Percentiles rank a stretch among this genome's conserved stretches.
Evolutionary conservation across 2,329 filamentous ascomycete species (phyloP).

Genomic region (Bretziella fagacearum): DNA sequence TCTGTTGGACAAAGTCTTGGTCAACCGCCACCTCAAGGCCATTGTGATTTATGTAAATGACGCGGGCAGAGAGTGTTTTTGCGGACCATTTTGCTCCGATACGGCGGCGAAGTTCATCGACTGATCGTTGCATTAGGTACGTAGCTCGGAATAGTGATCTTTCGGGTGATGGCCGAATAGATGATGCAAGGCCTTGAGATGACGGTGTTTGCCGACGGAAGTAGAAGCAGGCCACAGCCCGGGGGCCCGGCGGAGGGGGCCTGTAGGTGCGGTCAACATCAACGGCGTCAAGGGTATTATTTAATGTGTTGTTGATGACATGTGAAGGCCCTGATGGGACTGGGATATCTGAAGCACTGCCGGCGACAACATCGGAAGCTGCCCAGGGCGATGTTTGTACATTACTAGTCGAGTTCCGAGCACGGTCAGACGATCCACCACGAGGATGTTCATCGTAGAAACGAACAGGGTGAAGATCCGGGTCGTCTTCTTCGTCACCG

Average conservation of each 20-base stretch:
- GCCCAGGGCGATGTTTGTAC: constrained; percentile 26
- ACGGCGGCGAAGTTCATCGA: constrained; percentile 54
- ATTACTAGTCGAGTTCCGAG: background rate
- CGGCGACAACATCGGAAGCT: constrained; percentile 40
- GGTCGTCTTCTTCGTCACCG: constrained; percentile 63
- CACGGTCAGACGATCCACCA: background rate
- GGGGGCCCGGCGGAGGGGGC: constrained; percentile 57
- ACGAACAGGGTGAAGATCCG: constrained; percentile 59
- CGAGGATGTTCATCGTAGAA: background rate
- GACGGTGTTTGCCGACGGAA: constrained; percentile 23
- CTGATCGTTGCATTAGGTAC: constrained; percentile 63
- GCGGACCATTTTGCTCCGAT: constrained; percentile 69
- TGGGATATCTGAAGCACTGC: constrained; percentile 3
- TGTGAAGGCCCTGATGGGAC: constrained; percentile 24
- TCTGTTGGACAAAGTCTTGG: constrained; percentile 68
- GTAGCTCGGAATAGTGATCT: constrained; percentile 56
- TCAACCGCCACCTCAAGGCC: constrained; percentile 76
- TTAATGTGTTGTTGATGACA: constrained; percentile 27
- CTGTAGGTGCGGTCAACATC: constrained; percentile 79
- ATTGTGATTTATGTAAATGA: constrained; percentile 53
- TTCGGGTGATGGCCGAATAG: constrained; percentile 19
- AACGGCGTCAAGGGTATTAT: constrained; percentile 52
- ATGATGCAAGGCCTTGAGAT: constrained; percentile 29
- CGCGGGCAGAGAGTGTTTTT: constrained; percentile 54
- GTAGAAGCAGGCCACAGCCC: constrained; percentile 77